phyloP scores from a whole-genome alignment of 2,329 filamentous ascomycete genomes.

The Aspergillus quadrilineatus region DNA sequence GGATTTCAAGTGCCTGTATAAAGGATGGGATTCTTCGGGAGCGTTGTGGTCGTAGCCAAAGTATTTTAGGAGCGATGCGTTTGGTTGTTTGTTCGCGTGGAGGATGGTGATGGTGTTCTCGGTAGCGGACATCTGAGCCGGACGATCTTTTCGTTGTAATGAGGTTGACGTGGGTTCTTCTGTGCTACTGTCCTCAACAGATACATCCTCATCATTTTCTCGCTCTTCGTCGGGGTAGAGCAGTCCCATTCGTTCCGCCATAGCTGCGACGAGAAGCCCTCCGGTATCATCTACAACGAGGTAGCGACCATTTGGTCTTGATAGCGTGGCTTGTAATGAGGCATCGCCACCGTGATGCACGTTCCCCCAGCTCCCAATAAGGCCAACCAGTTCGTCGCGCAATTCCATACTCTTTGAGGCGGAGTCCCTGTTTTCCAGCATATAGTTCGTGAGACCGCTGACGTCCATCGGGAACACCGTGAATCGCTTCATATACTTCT shows the following conservation, averaged over 20 bases:
- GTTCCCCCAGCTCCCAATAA: conserved; percentile 87
- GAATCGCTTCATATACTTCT: conserved; percentile 89
- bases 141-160: conserved; percentile 15
- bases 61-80: conserved; percentile 82
- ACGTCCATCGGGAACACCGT: conserved; percentile 82
- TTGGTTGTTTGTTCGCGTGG: conserved; percentile 73
- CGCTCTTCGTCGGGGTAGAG: conserved; percentile 54
- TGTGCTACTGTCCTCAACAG: conserved; percentile 3
- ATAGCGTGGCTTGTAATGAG: conserved; percentile 24
- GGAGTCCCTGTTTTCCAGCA: conserved; percentile 73
- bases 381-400: conserved; percentile 75
- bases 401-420: conserved; percentile 78
- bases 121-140: conserved; percentile 43
- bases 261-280: conserved; percentile 74
- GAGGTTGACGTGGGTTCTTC: conserved; percentile 22
- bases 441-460: conserved; percentile 69
- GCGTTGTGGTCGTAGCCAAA: conserved; percentile 77
- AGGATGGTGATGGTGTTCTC: conserved; percentile 59
- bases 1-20: conserved; percentile 76
- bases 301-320: conserved; percentile 62
- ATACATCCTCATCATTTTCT: conserved; percentile 17
- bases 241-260: conserved; percentile 87
- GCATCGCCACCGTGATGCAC: conserved; percentile 67
- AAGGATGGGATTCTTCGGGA: conserved; percentile 67
- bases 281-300: conserved; percentile 84